Evolutionary conservation across 176 grass and related monocot genomes (phyloP), one percentile per base, ranked within the genome.

Genomic region (Poa pratensis): DNA sequence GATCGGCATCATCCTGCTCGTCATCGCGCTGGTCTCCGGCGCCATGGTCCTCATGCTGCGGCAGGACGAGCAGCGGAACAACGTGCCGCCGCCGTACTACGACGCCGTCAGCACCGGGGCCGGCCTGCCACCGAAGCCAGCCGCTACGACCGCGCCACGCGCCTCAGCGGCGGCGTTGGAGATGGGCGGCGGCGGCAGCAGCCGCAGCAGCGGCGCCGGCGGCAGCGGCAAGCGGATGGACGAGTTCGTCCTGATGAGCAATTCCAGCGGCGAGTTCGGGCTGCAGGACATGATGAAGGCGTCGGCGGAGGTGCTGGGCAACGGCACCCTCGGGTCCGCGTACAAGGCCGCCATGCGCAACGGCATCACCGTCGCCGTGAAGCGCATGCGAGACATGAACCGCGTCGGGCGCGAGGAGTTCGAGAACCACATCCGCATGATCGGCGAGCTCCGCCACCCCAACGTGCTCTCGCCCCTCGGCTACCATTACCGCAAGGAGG

Each of bases 371-470:
- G 75, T 94, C 7, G 84, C 87, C 8, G 96, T 94, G 59, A 99
- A 99, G 85, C 83, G 96, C 69, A 86, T 99, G 69, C 86, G 86
- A 18, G 93, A 99, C 88, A 98, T 98, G 96, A 95, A 98, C 86
- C 82, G 93, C 35, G 78, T 89, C 0, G 86, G 91, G 2, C 89
- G 86, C 80, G 86, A 84, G 19, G 69, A 84, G 55, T 98, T 98
- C 72, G 91, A 98, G 76, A 83, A 83, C 70, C 89, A 94, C 84
- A 16, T 98, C 3, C 69, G 57, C 12, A 80, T 37, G 83, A 86
- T 95, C 22, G 86, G 93, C 32, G 73, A 43, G n/a, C 89, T 98
- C 55, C 49, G n/a, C 26, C 96, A 98, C 46, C 89, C 87, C 37
- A 98, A 98, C 59, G 54, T 98, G 3, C 87, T 98, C 10, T 49